A percentile compares a stretch with the other conserved stretches of the same genome.
These are phyloP conservation scores for Boletus tylopilopsis DNA, from an alignment of 768 basidiomycete genomes.

Conservation along the genomic window DNA sequence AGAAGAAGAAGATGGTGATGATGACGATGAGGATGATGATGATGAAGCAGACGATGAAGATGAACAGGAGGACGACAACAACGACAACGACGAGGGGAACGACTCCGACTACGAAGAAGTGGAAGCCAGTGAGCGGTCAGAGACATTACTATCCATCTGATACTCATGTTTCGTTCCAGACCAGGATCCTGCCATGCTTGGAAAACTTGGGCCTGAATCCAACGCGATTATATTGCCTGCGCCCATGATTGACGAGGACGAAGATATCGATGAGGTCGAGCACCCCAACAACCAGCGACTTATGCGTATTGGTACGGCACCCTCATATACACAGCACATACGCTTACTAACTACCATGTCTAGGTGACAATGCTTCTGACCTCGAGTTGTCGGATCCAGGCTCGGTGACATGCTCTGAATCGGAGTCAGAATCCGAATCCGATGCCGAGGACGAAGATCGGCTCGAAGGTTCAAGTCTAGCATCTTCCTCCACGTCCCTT, in stretches of 20 bases:
- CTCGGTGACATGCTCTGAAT: slow-evolving; percentile 50
- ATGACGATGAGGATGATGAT: slow-evolving; percentile 33
- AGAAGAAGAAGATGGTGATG: slow-evolving; percentile 28
- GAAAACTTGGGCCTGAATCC: slow-evolving; percentile 60
- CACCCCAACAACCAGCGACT: slow-evolving; percentile 67
- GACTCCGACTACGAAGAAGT: slow-evolving; percentile 68
- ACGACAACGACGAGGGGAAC: slow-evolving; percentile 27
- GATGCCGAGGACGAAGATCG: slow-evolving; percentile 41
- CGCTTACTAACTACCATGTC: neutral
- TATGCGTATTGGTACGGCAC: slow-evolving; percentile 63
- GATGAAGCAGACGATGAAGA: slow-evolving; percentile 28
- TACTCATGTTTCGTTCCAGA: slow-evolving; percentile 32
- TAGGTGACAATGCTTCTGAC: slow-evolving; percentile 61
- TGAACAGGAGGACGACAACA: slow-evolving; percentile 30
- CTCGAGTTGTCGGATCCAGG: slow-evolving; percentile 58
- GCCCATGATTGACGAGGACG: slow-evolving; percentile 55
- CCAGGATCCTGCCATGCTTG: slow-evolving; percentile 42
- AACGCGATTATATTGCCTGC: slow-evolving; percentile 83
- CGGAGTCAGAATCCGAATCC: slow-evolving; percentile 39
- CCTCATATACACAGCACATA: neutral
- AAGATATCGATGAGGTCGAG: slow-evolving; percentile 58
- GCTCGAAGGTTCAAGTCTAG: slow-evolving; percentile 30
- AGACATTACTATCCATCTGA: neutral
- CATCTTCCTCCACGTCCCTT: slow-evolving; percentile 49
- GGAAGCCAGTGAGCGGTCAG: slow-evolving; percentile 53